Evolutionary conservation across 306 rosid genomes (phyloP), one percentile per base, ranked within the genome.

Genomic region (Quillaja saponaria): DNA sequence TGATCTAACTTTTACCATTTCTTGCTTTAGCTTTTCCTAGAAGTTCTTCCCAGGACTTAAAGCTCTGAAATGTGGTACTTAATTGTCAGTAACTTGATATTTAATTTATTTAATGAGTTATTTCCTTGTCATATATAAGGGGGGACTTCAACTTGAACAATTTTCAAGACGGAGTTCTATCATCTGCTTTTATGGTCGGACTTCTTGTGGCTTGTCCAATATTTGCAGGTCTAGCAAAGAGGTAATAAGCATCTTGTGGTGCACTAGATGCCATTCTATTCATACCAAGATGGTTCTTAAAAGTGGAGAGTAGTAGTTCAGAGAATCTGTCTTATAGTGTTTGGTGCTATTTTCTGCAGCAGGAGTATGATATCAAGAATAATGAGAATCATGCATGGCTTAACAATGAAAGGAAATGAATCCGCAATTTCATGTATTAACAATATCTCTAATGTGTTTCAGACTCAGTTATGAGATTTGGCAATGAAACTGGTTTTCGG

Each of bases 171-270:
- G 88, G 91, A 19, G 16, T 80, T 74, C 75, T 85, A 45, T 82
- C 91, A 49, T 85, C 91, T 51, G 81, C 88, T 72, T 85, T 85
- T 84, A 72, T 85, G 87, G 91, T 85, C 56, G 91, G 91, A 60
- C 84, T 85, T 59, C 82, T 85, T 1, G 80, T 82, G 62, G 83
- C 91, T 77, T 85, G 82, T 75, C 91, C 91, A 14, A 69, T 85
- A 66, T 85, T 85, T 74, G 88, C 91, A 1, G 57, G 82, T 34
- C 68, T 82, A 14, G 84, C 85, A 17, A 75, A 81, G 66, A 79
- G 87, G 87, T 84, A 81, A 71, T 49, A 51, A 14, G 14, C 18
- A 10, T 8, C 34, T 55, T 34, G 10, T 49, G 13, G 54, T 59
- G 63, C 46, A 25, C 48, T 20, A 31, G 38, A 14, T 66, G 46